phyloP scores from a whole-genome alignment of 805 yeast species.

The Lipomyces mesembrius region DNA sequence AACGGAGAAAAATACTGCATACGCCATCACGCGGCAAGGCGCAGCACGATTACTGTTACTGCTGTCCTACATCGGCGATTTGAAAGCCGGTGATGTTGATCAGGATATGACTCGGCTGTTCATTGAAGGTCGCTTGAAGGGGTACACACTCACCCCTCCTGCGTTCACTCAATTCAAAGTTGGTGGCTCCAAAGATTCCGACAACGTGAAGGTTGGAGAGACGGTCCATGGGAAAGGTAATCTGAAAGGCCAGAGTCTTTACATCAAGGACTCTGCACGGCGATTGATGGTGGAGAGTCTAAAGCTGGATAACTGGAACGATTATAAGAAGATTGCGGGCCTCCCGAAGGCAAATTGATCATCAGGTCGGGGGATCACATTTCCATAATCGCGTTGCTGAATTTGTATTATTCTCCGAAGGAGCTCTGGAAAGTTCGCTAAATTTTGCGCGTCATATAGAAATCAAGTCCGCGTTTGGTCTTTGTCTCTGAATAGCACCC shows the following conservation, averaged over 20 bases:
- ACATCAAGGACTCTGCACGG: neutral
- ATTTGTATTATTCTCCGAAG: neutral
- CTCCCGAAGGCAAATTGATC: neutral
- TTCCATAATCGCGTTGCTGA: neutral
- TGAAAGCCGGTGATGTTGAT: conserved; percentile 19
- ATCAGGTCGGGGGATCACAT: neutral
- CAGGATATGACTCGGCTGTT: conserved; percentile 16
- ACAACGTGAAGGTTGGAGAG: conserved; percentile 5
- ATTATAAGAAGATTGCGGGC: neutral
- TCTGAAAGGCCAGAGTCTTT: neutral
- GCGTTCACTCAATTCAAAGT: conserved; percentile 20
- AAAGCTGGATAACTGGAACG: neutral
- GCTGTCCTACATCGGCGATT: conserved; percentile 22
- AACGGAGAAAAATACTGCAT: conserved; percentile 25
- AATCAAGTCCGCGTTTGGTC: no score
- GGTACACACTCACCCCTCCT: conserved; percentile 23
- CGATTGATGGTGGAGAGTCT: neutral
- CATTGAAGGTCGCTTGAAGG: conserved; percentile 15
- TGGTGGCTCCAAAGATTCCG: conserved; percentile 27
- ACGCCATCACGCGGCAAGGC: conserved; percentile 27
- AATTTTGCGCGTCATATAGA: no score
- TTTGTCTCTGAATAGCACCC: no score
- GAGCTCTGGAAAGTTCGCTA: no score
- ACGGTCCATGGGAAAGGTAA: neutral
- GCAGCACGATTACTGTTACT: conserved; percentile 28